Base-by-base conservation (phyloP, 2,329 filamentous ascomycete genomes). In the Beauveria sp. region DNA sequence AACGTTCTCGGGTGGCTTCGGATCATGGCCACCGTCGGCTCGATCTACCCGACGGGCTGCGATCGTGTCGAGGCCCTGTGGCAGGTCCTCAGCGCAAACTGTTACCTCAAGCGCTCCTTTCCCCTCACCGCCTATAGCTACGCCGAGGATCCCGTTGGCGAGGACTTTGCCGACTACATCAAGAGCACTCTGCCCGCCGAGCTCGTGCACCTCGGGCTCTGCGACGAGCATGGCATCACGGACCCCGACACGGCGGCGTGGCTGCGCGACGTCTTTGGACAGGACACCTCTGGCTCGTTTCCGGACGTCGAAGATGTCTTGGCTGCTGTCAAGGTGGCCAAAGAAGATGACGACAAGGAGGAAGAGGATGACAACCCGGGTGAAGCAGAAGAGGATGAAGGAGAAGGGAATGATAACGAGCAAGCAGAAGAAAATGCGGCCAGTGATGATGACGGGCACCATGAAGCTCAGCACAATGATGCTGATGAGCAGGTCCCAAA, bases 51-150 rank as follows among this genome's bases (percentile, higher is more conserved):
- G 40, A 58, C 54, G 2, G 60, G 52, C 38, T 62, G 52, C 53
- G 60, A 57, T 38, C 52, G 52, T n/a, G 60, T 52, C 34, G 60
- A 62, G 53, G 60, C 54, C 38, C 53, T 62, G 53, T 62, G 60
- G 60, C 52, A 57, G 52, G 54, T 57, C 10, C 60, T 62, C 24
- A 62, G 46, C 24, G 60, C 60, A 22, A 57, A 62, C 53, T 62
- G 60, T 46, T 57, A 57, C 34, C 45, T 57, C 7, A 57, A 58
- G 38, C 45, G 52, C 7, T n/a, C 60, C 5, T 62, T 62, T 26
- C 58, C 58, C 7, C 58, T 60, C 42, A 53, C 58, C 1, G 58
- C n/a, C 14, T 60, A 60, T 20, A 53, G 49, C 58, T 60, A 49
- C 16, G 58, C 58, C 42, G 58, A 60, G 42, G 58, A 60, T 18